Evolutionary conservation across 1,139 yeast species (phyloP).

Genomic region (Nakaseomyces bracarensis): DNA sequence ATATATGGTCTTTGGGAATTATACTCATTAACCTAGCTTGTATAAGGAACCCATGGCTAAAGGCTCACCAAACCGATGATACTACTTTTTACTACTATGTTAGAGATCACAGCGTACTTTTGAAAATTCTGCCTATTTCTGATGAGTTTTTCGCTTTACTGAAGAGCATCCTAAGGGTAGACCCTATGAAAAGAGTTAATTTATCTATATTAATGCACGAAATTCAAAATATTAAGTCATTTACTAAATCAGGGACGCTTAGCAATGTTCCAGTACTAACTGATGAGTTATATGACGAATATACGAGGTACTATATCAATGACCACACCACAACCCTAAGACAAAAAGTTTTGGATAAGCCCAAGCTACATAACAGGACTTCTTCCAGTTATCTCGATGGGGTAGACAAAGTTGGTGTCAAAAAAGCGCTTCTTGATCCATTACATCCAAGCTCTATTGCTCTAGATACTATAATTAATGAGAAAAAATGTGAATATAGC

Average conservation of each 20-base stretch:
- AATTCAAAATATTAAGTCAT: conserved; percentile 4
- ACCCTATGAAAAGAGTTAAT: conserved; percentile 60
- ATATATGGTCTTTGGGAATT: conserved; percentile 83
- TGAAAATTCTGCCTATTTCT: conserved; percentile 40
- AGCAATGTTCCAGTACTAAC: not conserved
- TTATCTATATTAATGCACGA: conserved; percentile 38
- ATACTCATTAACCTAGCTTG: conserved; percentile 73
- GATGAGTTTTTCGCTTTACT: conserved; percentile 52
- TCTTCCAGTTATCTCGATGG: conserved; percentile 4
- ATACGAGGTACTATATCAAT: not conserved
- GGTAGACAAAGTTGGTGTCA: not conserved
- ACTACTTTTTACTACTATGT: conserved; percentile 47
- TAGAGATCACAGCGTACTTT: conserved; percentile 45
- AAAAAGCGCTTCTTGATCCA: not conserved
- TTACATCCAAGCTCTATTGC: not conserved
- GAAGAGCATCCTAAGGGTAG: conserved; percentile 46
- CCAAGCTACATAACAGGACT: not conserved
- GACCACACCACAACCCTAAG: too few relatives aligned
- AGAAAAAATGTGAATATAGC: too few relatives aligned
- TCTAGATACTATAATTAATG: not conserved
- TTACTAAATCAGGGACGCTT: conserved; percentile 5
- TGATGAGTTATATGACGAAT: not conserved
- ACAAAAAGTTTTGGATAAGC: not conserved
- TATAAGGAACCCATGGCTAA: conserved; percentile 90
- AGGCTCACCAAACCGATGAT: conserved; percentile 58